A percentile compares a stretch with the other conserved stretches of the same genome.
These are phyloP conservation scores for Penicillium sp. DNA, from an alignment of 2,329 filamentous ascomycete genomes.

Conservation along the genomic window DNA sequence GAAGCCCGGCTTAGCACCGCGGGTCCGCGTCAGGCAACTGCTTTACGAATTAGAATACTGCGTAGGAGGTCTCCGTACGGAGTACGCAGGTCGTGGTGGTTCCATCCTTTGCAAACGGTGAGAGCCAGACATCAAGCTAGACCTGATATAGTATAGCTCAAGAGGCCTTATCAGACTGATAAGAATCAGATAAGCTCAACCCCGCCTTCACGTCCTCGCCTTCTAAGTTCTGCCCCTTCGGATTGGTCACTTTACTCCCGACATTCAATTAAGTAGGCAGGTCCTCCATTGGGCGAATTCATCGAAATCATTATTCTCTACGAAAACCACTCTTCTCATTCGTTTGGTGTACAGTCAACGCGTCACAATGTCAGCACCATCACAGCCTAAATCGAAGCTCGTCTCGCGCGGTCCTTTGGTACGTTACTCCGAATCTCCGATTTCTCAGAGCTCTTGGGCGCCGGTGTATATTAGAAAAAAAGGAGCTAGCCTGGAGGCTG, in stretches of 20 bases:
- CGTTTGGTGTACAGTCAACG: neutral
- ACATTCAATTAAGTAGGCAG: neutral
- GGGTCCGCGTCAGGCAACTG: too few species aligned
- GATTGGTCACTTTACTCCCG: neutral
- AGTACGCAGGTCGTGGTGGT: too few species aligned
- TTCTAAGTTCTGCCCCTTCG: neutral
- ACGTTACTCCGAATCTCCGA: conserved; percentile 17
- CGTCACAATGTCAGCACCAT: conserved; percentile 22
- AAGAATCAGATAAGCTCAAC: conserved; percentile 16
- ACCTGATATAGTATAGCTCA: too few species aligned
- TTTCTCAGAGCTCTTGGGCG: too few species aligned
- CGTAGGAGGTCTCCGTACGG: too few species aligned
- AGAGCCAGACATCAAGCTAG: too few species aligned
- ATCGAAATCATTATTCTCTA: too few species aligned
- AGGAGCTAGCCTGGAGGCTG: too few species aligned
- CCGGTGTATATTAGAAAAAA: neutral
- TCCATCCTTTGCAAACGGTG: too few species aligned
- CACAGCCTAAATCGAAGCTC: conserved; percentile 29
- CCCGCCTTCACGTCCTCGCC: neutral
- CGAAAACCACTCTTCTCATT: neutral
- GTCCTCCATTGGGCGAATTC: neutral
- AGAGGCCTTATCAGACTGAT: neutral
- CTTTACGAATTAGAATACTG: too few species aligned
- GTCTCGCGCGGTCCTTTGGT: conserved; percentile 36
- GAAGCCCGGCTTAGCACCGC: too few species aligned